phyloP scores from a whole-genome alignment of 768 basidiomycete genomes.

The Steccherinum ochraceum region DNA sequence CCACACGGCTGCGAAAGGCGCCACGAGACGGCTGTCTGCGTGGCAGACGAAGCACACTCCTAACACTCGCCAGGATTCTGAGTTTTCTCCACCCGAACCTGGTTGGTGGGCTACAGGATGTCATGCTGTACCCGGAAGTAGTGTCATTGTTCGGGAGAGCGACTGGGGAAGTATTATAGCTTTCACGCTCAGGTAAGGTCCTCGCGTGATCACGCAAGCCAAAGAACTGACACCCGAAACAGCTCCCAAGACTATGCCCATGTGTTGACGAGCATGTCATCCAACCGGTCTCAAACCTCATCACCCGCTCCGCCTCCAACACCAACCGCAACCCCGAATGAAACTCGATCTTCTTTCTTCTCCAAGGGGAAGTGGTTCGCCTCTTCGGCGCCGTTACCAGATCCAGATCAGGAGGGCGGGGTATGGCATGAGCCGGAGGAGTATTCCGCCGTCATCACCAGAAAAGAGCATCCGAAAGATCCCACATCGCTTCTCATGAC shows the following conservation, averaged over 20 bases:
- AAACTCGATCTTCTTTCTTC: constrained; percentile 41
- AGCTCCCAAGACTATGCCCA: constrained; percentile 57
- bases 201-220: neutral
- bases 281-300: constrained; percentile 1
- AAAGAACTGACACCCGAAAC: neutral
- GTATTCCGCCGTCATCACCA: constrained; percentile 51
- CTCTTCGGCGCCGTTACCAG: constrained; percentile 34
- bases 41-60: constrained; percentile 65
- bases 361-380: constrained; percentile 45
- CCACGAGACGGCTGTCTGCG: constrained; percentile 45
- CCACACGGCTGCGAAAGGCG: constrained; percentile 42
- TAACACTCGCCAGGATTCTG: constrained; percentile 17
- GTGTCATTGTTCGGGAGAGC: constrained; percentile 59
- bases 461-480: constrained; percentile 62
- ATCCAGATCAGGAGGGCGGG: constrained; percentile 54
- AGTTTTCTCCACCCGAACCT: constrained; percentile 32
- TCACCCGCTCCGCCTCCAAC: constrained; percentile 14
- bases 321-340: constrained; percentile 18
- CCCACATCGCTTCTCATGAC: constrained; percentile 45
- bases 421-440: constrained; percentile 58
- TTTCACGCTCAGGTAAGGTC: constrained; percentile 58
- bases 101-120: constrained; percentile 59
- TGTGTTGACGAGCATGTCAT: constrained; percentile 28
- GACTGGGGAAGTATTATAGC: constrained; percentile 80
- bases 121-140: constrained; percentile 62